These are phyloP conservation scores for Decorospora gaudefroyi DNA, from an alignment of 2,329 filamentous ascomycete species.

Conservation along the genomic window DNA sequence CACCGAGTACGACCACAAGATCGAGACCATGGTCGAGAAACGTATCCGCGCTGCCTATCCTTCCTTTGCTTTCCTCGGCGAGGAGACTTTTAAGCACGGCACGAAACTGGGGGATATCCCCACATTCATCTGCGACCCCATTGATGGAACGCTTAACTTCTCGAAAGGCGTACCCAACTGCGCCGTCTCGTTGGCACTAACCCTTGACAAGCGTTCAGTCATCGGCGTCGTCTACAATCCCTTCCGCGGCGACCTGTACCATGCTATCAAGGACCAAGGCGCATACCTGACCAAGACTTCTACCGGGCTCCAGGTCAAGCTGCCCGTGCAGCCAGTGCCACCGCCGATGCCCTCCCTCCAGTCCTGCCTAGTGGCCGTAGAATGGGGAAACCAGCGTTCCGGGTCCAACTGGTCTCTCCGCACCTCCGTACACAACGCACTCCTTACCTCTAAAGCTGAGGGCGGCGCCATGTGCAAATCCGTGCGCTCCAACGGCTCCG, in stretches of 20 bases:
- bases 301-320: slow-evolving; percentile 28
- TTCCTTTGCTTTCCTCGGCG: slow-evolving; percentile 49
- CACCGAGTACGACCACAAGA: slow-evolving; percentile 59
- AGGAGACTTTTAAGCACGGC: slow-evolving; percentile 43
- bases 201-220: slow-evolving; percentile 40
- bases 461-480: slow-evolving; percentile 45
- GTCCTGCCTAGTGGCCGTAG: slow-evolving; percentile 42
- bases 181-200: slow-evolving; percentile 42
- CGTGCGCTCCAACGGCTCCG: slow-evolving; percentile 43
- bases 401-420: slow-evolving; percentile 47
- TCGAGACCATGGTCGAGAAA: slow-evolving; percentile 57
- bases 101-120: slow-evolving; percentile 38
- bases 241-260: slow-evolving; percentile 43
- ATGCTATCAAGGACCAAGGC: slow-evolving; percentile 41
- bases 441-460: slow-evolving; percentile 34
- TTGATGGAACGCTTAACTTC: slow-evolving; percentile 50
- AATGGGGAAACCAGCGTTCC: slow-evolving; percentile 47
- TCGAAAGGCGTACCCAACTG: slow-evolving; percentile 46
- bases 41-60: slow-evolving; percentile 54
- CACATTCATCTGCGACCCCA: slow-evolving; percentile 47
- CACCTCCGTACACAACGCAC: slow-evolving; percentile 31
- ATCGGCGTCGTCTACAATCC: slow-evolving; percentile 47
- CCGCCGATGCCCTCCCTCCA: slow-evolving; percentile 36
- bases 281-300: slow-evolving; percentile 32
- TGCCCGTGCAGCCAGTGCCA: slow-evolving; percentile 37